These are phyloP conservation scores for Theobroma grandiflorum DNA, from an alignment of 441 rosid species.

Conservation along the genomic window DNA sequence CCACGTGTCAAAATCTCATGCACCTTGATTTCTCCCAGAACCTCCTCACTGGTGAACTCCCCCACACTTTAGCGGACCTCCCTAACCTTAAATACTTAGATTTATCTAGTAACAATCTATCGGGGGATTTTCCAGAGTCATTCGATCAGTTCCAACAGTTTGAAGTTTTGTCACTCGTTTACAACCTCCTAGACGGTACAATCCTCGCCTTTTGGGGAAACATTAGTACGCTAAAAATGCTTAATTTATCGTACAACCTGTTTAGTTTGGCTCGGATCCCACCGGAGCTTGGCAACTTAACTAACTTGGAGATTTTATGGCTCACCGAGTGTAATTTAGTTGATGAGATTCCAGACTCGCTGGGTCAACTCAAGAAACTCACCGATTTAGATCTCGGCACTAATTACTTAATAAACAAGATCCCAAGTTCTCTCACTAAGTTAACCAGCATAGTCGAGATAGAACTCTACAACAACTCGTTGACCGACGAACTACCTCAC, in stretches of 20 bases:
- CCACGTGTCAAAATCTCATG: conserved; percentile 58
- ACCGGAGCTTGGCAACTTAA: conserved; percentile 83
- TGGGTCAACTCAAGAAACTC: conserved; percentile 71
- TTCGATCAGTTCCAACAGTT: conserved; percentile 71
- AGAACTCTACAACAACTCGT: conserved; percentile 93
- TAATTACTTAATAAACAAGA: conserved; percentile 62
- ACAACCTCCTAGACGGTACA: conserved; percentile 73
- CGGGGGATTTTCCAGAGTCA: conserved; percentile 81
- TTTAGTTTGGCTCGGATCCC: conserved; percentile 81
- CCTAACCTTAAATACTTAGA: conserved; percentile 62
- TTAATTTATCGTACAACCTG: conserved; percentile 88
- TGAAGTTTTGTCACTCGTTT: conserved; percentile 82
- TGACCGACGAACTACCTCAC: conserved; percentile 72
- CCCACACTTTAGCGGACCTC: conserved; percentile 61
- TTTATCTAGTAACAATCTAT: conserved; percentile 83
- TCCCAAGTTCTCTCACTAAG: conserved; percentile 76
- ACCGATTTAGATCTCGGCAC: conserved; percentile 85
- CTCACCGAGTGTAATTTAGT: conserved; percentile 77
- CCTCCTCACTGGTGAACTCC: conserved; percentile 74
- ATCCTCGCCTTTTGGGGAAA: conserved; percentile 80
- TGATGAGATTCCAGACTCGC: conserved; percentile 85
- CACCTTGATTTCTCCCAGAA: conserved; percentile 84
- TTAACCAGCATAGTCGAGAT: conserved; percentile 72
- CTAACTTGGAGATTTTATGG: conserved; percentile 87
- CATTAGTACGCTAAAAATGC: conserved; percentile 66